Percentiles rank a stretch among this genome's conserved stretches.
These are phyloP conservation scores for Chlorella sp. DNA, from an alignment of 139 green algal species.

Conservation along the genomic window DNA sequence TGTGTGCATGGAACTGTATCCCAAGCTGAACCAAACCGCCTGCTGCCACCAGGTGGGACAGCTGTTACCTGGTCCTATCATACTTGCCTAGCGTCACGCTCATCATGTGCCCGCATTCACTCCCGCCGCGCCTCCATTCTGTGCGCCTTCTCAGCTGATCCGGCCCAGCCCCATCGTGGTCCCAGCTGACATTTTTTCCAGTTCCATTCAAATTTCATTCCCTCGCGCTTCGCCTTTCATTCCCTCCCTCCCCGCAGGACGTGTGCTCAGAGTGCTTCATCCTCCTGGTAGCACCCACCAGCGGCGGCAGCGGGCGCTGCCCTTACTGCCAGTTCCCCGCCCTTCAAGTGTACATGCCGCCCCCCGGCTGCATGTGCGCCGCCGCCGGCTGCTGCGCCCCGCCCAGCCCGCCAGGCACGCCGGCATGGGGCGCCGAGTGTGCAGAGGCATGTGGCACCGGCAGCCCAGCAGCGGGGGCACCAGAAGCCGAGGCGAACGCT, in stretches of 20 bases:
- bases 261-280: constrained; percentile 20
- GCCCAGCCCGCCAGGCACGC: background rate
- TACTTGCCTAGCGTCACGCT: background rate
- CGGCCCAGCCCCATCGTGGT: too few species aligned
- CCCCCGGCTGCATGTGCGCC: background rate
- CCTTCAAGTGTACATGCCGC: constrained; percentile 19
- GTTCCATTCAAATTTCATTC: too few species aligned
- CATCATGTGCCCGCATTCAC: background rate
- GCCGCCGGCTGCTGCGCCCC: background rate
- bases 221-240: background rate
- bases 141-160: background rate
- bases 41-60: constrained; percentile 14
- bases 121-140: background rate
- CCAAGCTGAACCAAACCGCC: constrained; percentile 20
- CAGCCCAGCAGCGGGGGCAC: background rate
- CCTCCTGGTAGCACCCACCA: background rate
- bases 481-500: background rate
- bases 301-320: background rate
- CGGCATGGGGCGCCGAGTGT: background rate
- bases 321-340: constrained; percentile 3
- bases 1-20: constrained; percentile 16
- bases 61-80: background rate
- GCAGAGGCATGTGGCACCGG: background rate
- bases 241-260: background rate
- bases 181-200: too few species aligned